These are phyloP conservation scores for Epicoccum sorghinum DNA, from an alignment of 2,329 filamentous ascomycete genomes.

Conservation along the genomic window DNA sequence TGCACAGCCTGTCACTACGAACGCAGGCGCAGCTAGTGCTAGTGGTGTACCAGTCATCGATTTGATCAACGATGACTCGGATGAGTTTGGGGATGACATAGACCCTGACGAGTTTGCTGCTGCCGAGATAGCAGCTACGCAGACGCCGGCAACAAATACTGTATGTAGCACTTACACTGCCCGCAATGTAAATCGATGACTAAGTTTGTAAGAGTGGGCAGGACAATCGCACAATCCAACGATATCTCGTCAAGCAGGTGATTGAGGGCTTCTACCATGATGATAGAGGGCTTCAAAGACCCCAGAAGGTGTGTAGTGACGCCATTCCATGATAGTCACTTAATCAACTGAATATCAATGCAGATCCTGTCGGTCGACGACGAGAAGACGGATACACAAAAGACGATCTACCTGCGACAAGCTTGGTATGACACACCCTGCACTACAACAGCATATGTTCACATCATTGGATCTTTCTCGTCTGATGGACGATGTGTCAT, in stretches of 20 bases:
- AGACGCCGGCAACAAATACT: constrained; percentile 58
- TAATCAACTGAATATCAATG: constrained; percentile 24
- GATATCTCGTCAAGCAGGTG: constrained; percentile 81
- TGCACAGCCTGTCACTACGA: constrained; percentile 4
- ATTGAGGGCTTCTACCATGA: constrained; percentile 72
- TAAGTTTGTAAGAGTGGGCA: constrained; percentile 72
- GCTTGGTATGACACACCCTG: constrained; percentile 87
- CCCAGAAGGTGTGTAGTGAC: constrained; percentile 69
- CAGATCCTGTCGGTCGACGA: constrained; percentile 83
- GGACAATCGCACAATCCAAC: constrained; percentile 78
- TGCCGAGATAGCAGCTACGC: constrained; percentile 73
- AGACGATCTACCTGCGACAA: constrained; percentile 77
- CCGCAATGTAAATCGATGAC: constrained; percentile 49
- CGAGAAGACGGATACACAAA: constrained; percentile 70
- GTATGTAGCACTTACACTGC: constrained; percentile 58
- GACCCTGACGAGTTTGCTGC: constrained; percentile 75
- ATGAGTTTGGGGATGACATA: constrained; percentile 71
- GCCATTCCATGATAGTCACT: not conserved
- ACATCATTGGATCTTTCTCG: constrained; percentile 82
- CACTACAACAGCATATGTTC: constrained; percentile 76
- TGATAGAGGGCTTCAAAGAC: constrained; percentile 62
- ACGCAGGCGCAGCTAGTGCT: not conserved
- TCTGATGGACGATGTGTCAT: constrained; percentile 75
- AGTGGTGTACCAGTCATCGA: constrained; percentile 27
- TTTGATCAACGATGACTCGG: constrained; percentile 54